These are phyloP conservation scores for Lasiodiplodia sp. DNA, from an alignment of 2,329 filamentous ascomycete species.

Conservation along the genomic window DNA sequence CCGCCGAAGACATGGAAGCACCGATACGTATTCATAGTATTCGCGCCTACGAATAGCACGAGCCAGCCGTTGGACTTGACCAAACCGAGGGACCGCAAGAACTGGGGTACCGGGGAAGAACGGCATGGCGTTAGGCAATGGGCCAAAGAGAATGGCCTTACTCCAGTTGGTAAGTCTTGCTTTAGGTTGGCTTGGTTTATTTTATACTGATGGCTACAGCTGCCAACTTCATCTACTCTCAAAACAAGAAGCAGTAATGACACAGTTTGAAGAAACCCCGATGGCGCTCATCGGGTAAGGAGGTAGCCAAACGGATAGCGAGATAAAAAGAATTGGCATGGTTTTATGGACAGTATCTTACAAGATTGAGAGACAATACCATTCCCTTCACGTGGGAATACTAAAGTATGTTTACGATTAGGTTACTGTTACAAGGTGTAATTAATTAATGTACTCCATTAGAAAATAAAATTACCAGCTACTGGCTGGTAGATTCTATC, in stretches of 20 bases:
- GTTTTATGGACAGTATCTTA: too few relatives aligned
- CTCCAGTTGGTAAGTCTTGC: constrained; percentile 51
- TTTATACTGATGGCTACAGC: constrained; percentile 34
- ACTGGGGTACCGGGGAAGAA: constrained; percentile 62
- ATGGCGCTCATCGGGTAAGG: not conserved
- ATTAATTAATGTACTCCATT: too few relatives aligned
- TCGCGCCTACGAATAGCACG: constrained; percentile 55
- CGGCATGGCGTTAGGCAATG: constrained; percentile 60
- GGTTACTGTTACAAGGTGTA: too few relatives aligned
- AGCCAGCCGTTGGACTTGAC: constrained; percentile 51
- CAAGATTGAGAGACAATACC: too few relatives aligned
- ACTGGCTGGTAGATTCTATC: too few relatives aligned
- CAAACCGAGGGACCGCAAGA: constrained; percentile 57
- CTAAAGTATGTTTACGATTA: too few relatives aligned
- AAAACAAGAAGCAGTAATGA: constrained; percentile 56
- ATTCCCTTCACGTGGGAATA: too few relatives aligned
- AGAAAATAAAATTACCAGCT: too few relatives aligned
- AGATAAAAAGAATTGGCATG: too few relatives aligned
- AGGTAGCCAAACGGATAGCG: not conserved
- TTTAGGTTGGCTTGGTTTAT: not conserved
- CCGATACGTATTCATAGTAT: constrained; percentile 63
- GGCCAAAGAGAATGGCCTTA: constrained; percentile 57
- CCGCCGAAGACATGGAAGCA: constrained; percentile 64
- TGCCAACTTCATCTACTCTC: constrained; percentile 56
- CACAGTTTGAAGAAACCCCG: not conserved